A percentile compares a stretch with the other conserved stretches of the same genome.
phyloP scores from a whole-genome alignment of 805 yeast genomes.

The Ogataea naganishii region DNA sequence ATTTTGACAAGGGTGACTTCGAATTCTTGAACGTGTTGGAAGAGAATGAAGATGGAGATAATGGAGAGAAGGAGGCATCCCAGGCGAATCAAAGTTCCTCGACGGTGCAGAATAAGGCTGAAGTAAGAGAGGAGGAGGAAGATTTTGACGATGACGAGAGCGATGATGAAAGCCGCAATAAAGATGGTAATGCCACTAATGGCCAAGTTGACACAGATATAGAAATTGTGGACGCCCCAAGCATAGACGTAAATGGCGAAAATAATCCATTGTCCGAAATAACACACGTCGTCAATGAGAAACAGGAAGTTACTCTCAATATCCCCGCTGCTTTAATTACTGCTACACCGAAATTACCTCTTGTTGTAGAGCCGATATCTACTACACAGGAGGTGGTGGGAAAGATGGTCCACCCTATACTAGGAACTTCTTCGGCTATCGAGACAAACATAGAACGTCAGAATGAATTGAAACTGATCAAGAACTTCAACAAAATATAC shows the following conservation, averaged over 20 bases:
- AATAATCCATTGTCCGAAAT: neutral
- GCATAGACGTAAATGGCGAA: neutral
- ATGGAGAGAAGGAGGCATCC: neutral
- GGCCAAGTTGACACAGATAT: conserved; percentile 1
- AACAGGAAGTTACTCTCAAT: conserved; percentile 6
- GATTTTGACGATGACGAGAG: neutral
- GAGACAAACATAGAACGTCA: conserved; percentile 33
- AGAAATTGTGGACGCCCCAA: neutral
- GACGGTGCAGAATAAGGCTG: conserved; percentile 1
- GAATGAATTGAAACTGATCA: conserved; percentile 34
- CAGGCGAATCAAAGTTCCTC: neutral
- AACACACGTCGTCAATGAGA: neutral
- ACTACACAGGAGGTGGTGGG: conserved; percentile 24
- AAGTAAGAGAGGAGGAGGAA: neutral
- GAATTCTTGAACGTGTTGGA: neutral
- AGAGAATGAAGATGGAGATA: conserved; percentile 1
- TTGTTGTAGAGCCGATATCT: conserved; percentile 14
- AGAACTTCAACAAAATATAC: conserved; percentile 62
- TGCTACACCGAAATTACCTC: conserved; percentile 22
- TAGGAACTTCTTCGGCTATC: conserved; percentile 27
- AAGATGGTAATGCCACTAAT: neutral
- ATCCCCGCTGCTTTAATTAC: conserved; percentile 12
- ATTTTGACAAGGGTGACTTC: conserved; percentile 15
- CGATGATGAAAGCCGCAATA: conserved; percentile 1
- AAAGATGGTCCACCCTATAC: conserved; percentile 24